Base-by-base conservation (phyloP, 495 filamentous ascomycete species). In the Annulohypoxylon maeteangense region DNA sequence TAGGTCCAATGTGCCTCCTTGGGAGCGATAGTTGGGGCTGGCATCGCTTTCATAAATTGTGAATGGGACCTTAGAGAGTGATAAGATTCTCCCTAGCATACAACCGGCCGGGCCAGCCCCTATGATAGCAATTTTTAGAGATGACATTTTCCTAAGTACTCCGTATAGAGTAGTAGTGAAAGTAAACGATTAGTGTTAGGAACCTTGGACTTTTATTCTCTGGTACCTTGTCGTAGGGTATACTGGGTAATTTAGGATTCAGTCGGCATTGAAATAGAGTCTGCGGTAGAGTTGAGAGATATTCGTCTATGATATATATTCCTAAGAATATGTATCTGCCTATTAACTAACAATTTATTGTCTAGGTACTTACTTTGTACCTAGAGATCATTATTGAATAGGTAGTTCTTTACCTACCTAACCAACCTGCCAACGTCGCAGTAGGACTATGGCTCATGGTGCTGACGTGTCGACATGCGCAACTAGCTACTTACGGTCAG, bases 41-140 rank as follows among this genome's bases (percentile, higher is more conserved):
- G 71, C 68, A 8, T 84, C 86, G 31, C 80, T 75, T 56, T 89
- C 87, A 69, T 81, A 88, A 31, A 88, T 61, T 23, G 78, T 81
- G 67, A 78, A 79, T 36, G 79, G 72, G 63, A 86, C 78, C 31
- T 74, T 63, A 27, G 76, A 68, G 3, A 80, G 66, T 45, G 81
- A 74, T 44, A 90, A 82, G 22, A 90, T 81, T 8, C 84, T 82
- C 22, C 86, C 88, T 31, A 90, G 78, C 62, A 81, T 83, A 47
- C 85, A 83, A 36, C 88, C 87, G 11, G 78, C 78, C 2, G 87
- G 87, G 14, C 88, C 87, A 48, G 82, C 86, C 60, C 87, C 87
- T 34, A 90, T 77, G 61, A 89, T 88, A 61, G 87, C 86, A 53
- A 90, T 86, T 62, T 75, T 80, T 2, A 75, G 75, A 23, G 57